Percentiles rank a stretch among this genome's conserved stretches.
These are phyloP conservation scores for Cyclaneusma minus DNA, from an alignment of 2,329 filamentous ascomycete genomes.

Conservation along the genomic window DNA sequence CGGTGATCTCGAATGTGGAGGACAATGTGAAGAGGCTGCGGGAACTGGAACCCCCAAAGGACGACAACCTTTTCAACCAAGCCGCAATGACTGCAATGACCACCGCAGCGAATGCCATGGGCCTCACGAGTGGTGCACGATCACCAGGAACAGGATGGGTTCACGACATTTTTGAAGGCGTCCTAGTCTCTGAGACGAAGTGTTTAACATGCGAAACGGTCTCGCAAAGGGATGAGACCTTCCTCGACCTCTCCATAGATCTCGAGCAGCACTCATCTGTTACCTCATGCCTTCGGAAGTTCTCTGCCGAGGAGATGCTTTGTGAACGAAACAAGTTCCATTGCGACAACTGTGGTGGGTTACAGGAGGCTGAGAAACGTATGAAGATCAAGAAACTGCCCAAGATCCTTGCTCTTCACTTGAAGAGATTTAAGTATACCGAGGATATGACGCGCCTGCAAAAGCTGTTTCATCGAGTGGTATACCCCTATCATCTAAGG, in stretches of 20 bases:
- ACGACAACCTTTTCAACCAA: constrained; percentile 29
- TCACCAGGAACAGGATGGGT: constrained; percentile 72
- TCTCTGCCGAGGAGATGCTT: constrained; percentile 96
- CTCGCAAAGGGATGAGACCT: constrained; percentile 89
- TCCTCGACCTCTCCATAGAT: constrained; percentile 90
- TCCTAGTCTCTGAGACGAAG: constrained; percentile 87
- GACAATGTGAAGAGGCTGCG: constrained; percentile 57
- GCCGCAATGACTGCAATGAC: constrained; percentile 31
- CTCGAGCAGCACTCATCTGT: constrained; percentile 91
- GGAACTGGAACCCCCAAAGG: constrained; percentile 27
- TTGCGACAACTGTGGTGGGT: constrained; percentile 88
- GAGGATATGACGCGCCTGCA: constrained; percentile 87
- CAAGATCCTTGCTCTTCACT: constrained; percentile 76
- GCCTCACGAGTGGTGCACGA: constrained; percentile 21
- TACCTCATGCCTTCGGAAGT: constrained; percentile 86
- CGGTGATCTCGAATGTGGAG: constrained; percentile 89
- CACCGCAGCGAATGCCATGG: constrained; percentile 23
- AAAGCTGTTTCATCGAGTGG: constrained; percentile 91
- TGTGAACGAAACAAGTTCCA: constrained; percentile 98
- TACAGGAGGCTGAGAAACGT: constrained; percentile 95
- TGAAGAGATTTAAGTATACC: constrained; percentile 97
- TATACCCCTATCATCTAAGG: constrained; percentile 91
- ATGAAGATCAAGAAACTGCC: constrained; percentile 98
- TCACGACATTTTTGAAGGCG: constrained; percentile 91
- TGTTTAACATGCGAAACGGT: constrained; percentile 93